Base-by-base conservation (phyloP, 2,329 filamentous ascomycete genomes). In the Calonectria hongkongensis region DNA sequence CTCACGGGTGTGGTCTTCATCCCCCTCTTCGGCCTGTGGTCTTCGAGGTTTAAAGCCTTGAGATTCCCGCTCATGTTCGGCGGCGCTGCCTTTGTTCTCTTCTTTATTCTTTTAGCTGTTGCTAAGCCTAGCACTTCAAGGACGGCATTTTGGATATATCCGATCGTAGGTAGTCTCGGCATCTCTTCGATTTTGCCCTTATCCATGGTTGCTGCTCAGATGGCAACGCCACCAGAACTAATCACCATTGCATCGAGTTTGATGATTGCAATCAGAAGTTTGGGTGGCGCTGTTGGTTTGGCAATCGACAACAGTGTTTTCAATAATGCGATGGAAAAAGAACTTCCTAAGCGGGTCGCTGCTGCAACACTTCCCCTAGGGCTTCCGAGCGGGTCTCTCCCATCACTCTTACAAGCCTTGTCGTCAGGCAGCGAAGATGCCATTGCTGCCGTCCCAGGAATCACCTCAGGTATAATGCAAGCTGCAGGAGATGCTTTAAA, bases 201-300 rank as follows among this genome's bases (percentile, higher is more conserved):
- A 7, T 58, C 54, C 12, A 58, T 58, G 54, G 54, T 58, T 58
- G n/a, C 54, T 41, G 54, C 54, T 27, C 54, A 58, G 12, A 36
- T 58, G 33, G 33, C 54, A 16, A 58, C 54, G 13, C 54, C 54
- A 3, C 54, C 54, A 27, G 54, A 58, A 15, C 13, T 58, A 41
- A 58, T 58, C 12, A 15, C 54, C n/a, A 58, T 58, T n/a, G 54
- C 54, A 15, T 58, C 54, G 21, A 58, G 54, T 28, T 58, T 58
- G 33, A 58, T 58, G 54, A 16, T 58, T 3, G 12, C n/a, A 2
- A 58, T 58, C 4, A 39, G 54, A 27, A 58, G 54, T 18, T 58
- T 58, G 54, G 54, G 54, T 18, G 54, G 54, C 25, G 33, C 54
- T 41, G 33, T 60, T 60, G 54, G 54, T 16, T 41, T 60, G 21